Conservation (phyloP, 2,329 filamentous ascomycete species). For the Fusarium domesticum region DNA sequence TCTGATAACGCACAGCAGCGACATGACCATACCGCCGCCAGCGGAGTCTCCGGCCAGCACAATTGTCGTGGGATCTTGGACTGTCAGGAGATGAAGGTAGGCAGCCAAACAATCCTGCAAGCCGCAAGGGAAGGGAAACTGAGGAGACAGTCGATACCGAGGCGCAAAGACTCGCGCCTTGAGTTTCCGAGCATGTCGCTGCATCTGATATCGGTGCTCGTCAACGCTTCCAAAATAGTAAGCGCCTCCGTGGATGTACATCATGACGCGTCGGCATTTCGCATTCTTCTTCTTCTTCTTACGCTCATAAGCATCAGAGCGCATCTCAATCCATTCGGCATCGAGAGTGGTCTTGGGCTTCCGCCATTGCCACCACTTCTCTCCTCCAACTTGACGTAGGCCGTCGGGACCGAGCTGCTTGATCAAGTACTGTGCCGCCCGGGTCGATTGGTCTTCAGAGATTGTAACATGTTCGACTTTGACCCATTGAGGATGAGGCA, state of each 20-base stretch:
- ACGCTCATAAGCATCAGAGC: slow-evolving; percentile 65
- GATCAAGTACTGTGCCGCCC: slow-evolving; percentile 65
- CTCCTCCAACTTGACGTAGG: slow-evolving; percentile 72
- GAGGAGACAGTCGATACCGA: slow-evolving; percentile 81
- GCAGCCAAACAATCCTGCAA: slow-evolving; percentile 85
- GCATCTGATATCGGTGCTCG: slow-evolving; percentile 97
- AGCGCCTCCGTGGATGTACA: slow-evolving; percentile 91
- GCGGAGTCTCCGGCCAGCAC: slow-evolving; percentile 90
- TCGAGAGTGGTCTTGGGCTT: slow-evolving; percentile 62
- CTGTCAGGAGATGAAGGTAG: slow-evolving; percentile 76
- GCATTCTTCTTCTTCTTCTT: slow-evolving; percentile 61
- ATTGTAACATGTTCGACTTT: slow-evolving; percentile 70
- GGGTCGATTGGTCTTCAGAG: slow-evolving; percentile 57
- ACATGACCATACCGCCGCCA: slow-evolving; percentile 84
- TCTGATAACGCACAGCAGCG: slow-evolving; percentile 73
- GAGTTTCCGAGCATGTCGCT: slow-evolving; percentile 90
- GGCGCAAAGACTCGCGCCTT: slow-evolving; percentile 87
- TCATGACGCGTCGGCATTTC: slow-evolving; percentile 71
- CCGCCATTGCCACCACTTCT: slow-evolving; percentile 88
- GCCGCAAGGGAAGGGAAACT: slow-evolving; percentile 94
- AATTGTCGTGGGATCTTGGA: slow-evolving; percentile 77
- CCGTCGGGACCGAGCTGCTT: slow-evolving; percentile 76
- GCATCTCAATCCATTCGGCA: slow-evolving; percentile 98
- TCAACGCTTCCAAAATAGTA: slow-evolving; percentile 96
- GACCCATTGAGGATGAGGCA: slow-evolving; percentile 86